A percentile compares a stretch with the other conserved stretches of the same genome.
These are phyloP conservation scores for Lactuca sativa DNA, from an alignment of 129 eudicot genomes.

Conservation along the genomic window DNA sequence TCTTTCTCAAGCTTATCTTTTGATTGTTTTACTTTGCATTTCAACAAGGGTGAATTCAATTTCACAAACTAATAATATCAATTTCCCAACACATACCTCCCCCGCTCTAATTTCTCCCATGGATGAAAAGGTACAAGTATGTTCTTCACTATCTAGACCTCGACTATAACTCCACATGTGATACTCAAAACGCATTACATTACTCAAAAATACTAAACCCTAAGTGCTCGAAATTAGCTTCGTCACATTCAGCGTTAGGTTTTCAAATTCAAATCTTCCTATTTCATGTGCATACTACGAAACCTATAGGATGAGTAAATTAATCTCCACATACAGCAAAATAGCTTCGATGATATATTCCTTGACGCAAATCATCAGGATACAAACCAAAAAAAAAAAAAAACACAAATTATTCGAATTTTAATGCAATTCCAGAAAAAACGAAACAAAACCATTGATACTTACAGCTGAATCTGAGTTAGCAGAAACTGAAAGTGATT, in stretches of 20 bases:
- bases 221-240: slow-evolving; percentile 9
- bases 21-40: background rate
- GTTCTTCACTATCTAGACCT: slow-evolving; percentile 6
- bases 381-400: slow-evolving; percentile 1
- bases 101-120: background rate
- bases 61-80: background rate
- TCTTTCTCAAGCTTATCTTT: background rate
- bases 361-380: slow-evolving; percentile 8
- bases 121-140: background rate
- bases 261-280: background rate
- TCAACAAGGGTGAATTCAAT: background rate
- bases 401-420: background rate
- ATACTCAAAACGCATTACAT: background rate
- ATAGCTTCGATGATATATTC: background rate
- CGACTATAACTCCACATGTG: background rate
- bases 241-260: background rate
- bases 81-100: background rate
- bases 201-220: slow-evolving; percentile 1
- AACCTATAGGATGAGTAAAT: background rate
- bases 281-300: slow-evolving; percentile 4
- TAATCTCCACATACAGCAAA: slow-evolving; percentile 5
- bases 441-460: background rate
- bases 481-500: slow-evolving; percentile 10
- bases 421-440: background rate
- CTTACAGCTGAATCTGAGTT: slow-evolving; percentile 18